Base-by-base conservation (phyloP, 163 green algal genomes). In the Chloromonas sp. region DNA sequence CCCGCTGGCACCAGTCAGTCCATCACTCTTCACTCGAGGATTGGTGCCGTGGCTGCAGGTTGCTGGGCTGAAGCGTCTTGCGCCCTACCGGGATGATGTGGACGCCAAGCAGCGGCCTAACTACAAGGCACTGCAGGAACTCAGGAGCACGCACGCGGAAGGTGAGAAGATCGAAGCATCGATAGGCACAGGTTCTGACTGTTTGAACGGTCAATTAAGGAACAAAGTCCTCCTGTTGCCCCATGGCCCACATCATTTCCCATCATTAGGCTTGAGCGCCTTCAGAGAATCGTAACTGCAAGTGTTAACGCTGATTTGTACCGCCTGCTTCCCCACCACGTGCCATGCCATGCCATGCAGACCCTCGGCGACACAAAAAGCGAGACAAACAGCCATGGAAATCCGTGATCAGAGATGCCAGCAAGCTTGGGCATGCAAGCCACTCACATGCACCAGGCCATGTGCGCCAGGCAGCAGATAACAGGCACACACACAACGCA, bases 41-140 rank as follows among this genome's bases (percentile, higher is more conserved):
- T 2, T 15, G 59, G 58, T 70, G 1, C 60, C n/a, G 1, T 61
- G 15, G 2, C 15, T 15, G 66, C 85, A 95, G 87, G 88, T 98
- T 3, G 93, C 98, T 58, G 95, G 95, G 3, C 84, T 99, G 58
- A 97, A 96, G 87, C 91, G 91, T 81, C 88, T 99, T 83, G 95
- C 96, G 14, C 95, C 97, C 57, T 99, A 99, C 88, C 86, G 94
- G 13, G 92, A 96, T 0, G 92, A 95, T 60, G 83, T 62, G n/a
- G 84, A 87, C 59, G 71, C 70, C 74, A 85, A 66, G 78, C 90
- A 90, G 70, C 82, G 91, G 1, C 89, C 91, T 57, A 95, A 95
- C 89, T 94, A 94, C 87, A 94, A 91, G 81, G 91, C 90, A 13
- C 82, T 96, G 82, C 80, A 91, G 84, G 81, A 88, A 79, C 81